phyloP scores from a whole-genome alignment of 768 basidiomycete genomes.

The Amylocystis lapponica region DNA sequence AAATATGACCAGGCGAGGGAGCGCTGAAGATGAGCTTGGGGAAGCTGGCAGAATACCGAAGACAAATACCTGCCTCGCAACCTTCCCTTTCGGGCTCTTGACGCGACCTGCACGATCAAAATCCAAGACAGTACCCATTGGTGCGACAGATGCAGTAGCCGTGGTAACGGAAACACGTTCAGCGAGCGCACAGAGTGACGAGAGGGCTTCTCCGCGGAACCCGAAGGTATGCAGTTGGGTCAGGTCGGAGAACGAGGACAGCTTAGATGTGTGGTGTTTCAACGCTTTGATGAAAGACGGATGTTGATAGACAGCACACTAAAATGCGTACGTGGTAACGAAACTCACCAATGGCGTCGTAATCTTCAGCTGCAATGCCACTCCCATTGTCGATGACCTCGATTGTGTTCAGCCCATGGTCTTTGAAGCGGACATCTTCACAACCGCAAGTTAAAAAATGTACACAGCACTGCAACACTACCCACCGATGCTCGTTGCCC shows the following conservation, averaged over 20 bases:
- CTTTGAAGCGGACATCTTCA: slow-evolving; percentile 86
- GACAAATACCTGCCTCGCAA: slow-evolving; percentile 65
- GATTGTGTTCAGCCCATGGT: slow-evolving; percentile 74
- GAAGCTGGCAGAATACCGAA: background rate
- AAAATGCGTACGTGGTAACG: no score
- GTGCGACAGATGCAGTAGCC: slow-evolving; percentile 61
- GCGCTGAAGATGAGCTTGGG: background rate
- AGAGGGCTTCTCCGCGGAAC: slow-evolving; percentile 93
- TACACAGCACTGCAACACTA: background rate
- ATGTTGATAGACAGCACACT: background rate
- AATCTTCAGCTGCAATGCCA: slow-evolving; percentile 76
- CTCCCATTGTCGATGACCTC: slow-evolving; percentile 92
- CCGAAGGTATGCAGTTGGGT: slow-evolving; percentile 77
- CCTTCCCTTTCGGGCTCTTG: slow-evolving; percentile 42
- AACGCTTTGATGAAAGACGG: slow-evolving; percentile 46
- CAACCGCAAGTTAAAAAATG: background rate
- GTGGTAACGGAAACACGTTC: slow-evolving; percentile 69
- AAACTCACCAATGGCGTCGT: slow-evolving; percentile 67
- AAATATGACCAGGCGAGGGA: background rate
- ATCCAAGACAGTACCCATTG: slow-evolving; percentile 76
- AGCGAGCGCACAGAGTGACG: slow-evolving; percentile 83
- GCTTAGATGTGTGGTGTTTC: slow-evolving; percentile 93
- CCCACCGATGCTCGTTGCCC: slow-evolving; percentile 80
- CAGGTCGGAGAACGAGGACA: slow-evolving; percentile 71
- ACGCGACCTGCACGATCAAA: slow-evolving; percentile 64